phyloP scores from a whole-genome alignment of 169 alveolate genomes.

The Plasmodium falciparum region DNA sequence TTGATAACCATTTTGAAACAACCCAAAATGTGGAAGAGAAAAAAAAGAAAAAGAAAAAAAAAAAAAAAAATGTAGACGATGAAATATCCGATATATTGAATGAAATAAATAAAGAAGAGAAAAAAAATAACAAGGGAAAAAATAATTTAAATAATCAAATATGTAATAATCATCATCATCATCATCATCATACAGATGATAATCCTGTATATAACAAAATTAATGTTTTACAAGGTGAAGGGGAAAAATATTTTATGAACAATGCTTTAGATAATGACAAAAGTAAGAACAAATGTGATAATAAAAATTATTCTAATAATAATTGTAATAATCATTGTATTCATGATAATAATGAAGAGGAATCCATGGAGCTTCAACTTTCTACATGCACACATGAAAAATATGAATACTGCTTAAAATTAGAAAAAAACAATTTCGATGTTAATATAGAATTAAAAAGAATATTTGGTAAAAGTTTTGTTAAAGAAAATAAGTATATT shows the following conservation, averaged over 20 bases:
- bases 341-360: too few species aligned
- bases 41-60: constrained; percentile 9
- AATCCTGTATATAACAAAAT: neutral
- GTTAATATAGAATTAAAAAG: constrained; percentile 58
- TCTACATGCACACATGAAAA: constrained; percentile 64
- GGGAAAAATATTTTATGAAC: too few species aligned
- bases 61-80: constrained; percentile 17
- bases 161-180: neutral
- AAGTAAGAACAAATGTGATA: neutral
- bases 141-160: neutral
- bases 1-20: neutral
- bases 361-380: neutral
- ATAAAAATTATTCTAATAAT: neutral
- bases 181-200: neutral
- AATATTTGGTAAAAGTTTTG: constrained; percentile 59
- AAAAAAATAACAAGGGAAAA: neutral
- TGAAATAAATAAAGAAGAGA: neutral
- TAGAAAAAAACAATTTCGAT: constrained; percentile 59
- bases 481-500: constrained; percentile 40
- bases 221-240: too few species aligned
- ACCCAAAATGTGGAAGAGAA: neutral
- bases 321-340: neutral
- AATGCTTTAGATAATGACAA: neutral
- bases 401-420: constrained; percentile 33
- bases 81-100: constrained; percentile 30